Base-by-base conservation (phyloP, 2,329 filamentous ascomycete species). In the Microdochium bolleyi region DNA sequence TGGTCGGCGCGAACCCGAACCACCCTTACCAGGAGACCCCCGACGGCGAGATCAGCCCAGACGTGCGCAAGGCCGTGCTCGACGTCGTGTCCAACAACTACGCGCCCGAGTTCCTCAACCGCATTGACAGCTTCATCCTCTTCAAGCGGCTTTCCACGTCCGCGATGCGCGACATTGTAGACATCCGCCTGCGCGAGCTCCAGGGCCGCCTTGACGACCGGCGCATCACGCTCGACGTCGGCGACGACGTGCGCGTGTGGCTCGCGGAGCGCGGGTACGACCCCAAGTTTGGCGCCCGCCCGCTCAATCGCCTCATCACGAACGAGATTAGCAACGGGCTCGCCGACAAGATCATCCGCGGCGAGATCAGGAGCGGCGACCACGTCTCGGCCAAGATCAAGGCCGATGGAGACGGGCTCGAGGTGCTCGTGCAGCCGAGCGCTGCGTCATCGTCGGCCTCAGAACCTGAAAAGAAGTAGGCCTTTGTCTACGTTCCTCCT, bases 71-170 rank as follows among this genome's bases (percentile, higher is more conserved):
- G 54, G 85, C 88, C 1, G 92, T 97, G 52, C 91, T 97, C 84
- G 88, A 95, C 62, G 84, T 95, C 16, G 92, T 97, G 1, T 77
- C 86, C 19, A 70, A 77, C 9, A 76, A 73, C 51, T 86, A 96
- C 66, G 84, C 92, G 4, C 94, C 94, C 2, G 94, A 97, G 67
- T 99, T 97, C 76, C 80, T 97, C 58, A 97, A 99, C 73, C 83
- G 94, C 21, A 90, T 97, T 57, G 92, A 97, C 69, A 92, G 95
- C 56, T 96, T 97, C 73, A 96, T 97, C 67, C 75, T 97, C 64
- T 97, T 97, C 78, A 92, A 92, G 71, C 83, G 92, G 9, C 80
- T 97, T 2, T 89, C 89, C 1, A 79, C 79, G 27, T 75, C 78
- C 19, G 92, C 92, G 16, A 79, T 97, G 53, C 80, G 90, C 27